phyloP scores from a whole-genome alignment of 192 early-diverging fungal species.

The Linderina pennispora region DNA sequence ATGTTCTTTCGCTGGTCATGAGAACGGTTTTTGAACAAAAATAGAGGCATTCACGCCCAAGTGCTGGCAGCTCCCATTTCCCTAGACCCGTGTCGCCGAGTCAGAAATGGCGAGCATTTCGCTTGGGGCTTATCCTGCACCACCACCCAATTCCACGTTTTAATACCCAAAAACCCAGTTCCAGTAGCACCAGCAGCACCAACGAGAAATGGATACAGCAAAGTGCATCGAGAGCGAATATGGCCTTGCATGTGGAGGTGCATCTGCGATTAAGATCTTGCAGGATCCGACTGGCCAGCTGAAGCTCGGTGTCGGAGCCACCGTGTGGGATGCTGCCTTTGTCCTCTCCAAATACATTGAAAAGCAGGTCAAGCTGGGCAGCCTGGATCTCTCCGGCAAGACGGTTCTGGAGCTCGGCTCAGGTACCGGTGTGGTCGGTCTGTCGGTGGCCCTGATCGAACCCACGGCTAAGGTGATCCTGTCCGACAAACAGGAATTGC shows the following conservation, averaged over 20 bases:
- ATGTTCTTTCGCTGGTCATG: too few species aligned
- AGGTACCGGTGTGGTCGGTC: slow-evolving; percentile 32
- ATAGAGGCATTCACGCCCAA: too few species aligned
- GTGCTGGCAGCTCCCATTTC: too few species aligned
- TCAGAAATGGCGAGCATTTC: too few species aligned
- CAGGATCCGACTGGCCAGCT: slow-evolving; percentile 19
- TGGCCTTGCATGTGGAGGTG: slow-evolving; percentile 6
- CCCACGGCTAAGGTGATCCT: slow-evolving; percentile 15
- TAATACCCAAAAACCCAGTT: not conserved
- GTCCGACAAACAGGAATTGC: slow-evolving; percentile 24
- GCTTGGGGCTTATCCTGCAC: too few species aligned
- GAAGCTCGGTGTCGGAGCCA: slow-evolving; percentile 24
- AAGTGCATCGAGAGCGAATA: slow-evolving; percentile 16
- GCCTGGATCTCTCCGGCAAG: slow-evolving; percentile 15
- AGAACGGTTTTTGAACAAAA: too few species aligned
- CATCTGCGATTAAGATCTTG: slow-evolving; percentile 14
- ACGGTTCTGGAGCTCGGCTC: slow-evolving; percentile 30
- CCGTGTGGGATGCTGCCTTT: slow-evolving; percentile 31
- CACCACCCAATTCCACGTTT: not conserved
- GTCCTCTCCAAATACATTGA: slow-evolving; percentile 37
- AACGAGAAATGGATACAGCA: slow-evolving; percentile 4
- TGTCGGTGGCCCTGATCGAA: slow-evolving; percentile 17
- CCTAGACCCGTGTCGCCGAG: too few species aligned
- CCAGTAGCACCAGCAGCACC: too few species aligned
- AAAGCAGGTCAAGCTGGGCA: slow-evolving; percentile 5